Evolutionary conservation across 306 rosid genomes (phyloP), one percentile per base, ranked within the genome.

Genomic region (Phaseolus lunatus): DNA sequence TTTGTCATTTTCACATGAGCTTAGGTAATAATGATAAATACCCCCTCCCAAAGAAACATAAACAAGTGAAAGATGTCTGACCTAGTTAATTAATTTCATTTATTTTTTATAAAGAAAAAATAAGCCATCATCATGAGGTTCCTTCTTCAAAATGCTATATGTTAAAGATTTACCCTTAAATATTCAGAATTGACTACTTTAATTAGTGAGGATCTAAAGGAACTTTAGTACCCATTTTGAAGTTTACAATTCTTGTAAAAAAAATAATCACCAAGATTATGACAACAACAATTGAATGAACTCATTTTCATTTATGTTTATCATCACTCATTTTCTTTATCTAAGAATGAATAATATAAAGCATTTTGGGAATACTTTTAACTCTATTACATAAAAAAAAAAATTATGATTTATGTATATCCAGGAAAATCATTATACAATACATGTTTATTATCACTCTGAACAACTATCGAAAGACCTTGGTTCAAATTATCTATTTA

Each of bases 1-100:
- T 58, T 73, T 75, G 78, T 76, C 81, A 26, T 76, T 59, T 81
- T 69, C 81, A n/a, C 70, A 45, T 49, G 43, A 73, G 16, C 72
- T 47, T 70, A 53, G 62, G 64, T 56, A 70, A 78, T 57, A 39
- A 77, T 77, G 81, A 50, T 67, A 61, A 78, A 47, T 58, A 45
- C 49, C 59, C 16, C 62, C 18, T 54, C 70, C 39, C 58, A 16
- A 77, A 52, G 18, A 65, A 63, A 50, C 13, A 33, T 41, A 52
- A 52, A 53, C 74, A 39, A 52, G 12, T 37, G 33, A 52, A 33
- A 35, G 1, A 65, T 13, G 27, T 49, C 56, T 63, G 19, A 20
- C 66, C 37, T 20, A 9, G 48, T 35, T 31, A 0, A 14, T 27
- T 18, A 5, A 45, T 48, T 29, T 54, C 1, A 0, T 63, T 63